Percentiles rank a stretch among this genome's conserved stretches.
Evolutionary conservation across 2,329 filamentous ascomycete species (phyloP).

Genomic region (Mycogone perniciosa): DNA sequence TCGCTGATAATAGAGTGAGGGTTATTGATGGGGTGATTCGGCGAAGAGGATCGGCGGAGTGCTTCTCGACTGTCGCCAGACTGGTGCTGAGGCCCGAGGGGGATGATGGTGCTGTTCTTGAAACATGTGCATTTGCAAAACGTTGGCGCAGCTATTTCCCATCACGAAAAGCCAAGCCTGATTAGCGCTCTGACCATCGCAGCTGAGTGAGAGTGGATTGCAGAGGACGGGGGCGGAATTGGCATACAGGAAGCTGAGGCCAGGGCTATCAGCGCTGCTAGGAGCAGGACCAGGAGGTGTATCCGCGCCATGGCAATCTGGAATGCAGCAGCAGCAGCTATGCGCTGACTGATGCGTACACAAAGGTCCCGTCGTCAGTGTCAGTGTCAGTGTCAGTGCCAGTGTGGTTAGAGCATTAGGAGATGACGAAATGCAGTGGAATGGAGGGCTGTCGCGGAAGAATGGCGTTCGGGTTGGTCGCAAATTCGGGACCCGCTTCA

Average conservation of each 20-base stretch:
- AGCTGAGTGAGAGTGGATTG: neutral
- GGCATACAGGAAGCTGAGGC: slow-evolving; percentile 38
- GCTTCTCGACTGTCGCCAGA: slow-evolving; percentile 14
- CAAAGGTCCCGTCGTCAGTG: neutral
- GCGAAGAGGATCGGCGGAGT: slow-evolving; percentile 15
- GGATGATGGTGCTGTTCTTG: slow-evolving; percentile 62
- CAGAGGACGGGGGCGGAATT: neutral
- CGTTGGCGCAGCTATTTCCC: slow-evolving; percentile 46
- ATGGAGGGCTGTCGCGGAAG: neutral
- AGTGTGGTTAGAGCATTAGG: neutral
- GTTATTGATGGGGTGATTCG: slow-evolving; percentile 11
- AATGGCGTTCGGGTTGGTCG: neutral
- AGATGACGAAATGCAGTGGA: neutral
- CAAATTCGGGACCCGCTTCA: slow-evolving; percentile 12
- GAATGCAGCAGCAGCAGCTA: slow-evolving; percentile 1
- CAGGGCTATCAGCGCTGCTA: slow-evolving; percentile 30
- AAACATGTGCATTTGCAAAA: slow-evolving; percentile 69
- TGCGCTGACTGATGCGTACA: neutral
- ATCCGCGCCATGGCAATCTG: slow-evolving; percentile 34
- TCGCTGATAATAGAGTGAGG: neutral
- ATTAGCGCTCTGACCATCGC: neutral
- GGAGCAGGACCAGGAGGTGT: slow-evolving; percentile 30
- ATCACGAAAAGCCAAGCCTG: neutral
- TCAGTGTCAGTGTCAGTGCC: neutral
- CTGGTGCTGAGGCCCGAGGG: slow-evolving; percentile 42